Percentiles rank a stretch among this genome's conserved stretches.
phyloP scores from a whole-genome alignment of 1,284 basidiomycete genomes.

The Papiliotrema flavescens region DNA sequence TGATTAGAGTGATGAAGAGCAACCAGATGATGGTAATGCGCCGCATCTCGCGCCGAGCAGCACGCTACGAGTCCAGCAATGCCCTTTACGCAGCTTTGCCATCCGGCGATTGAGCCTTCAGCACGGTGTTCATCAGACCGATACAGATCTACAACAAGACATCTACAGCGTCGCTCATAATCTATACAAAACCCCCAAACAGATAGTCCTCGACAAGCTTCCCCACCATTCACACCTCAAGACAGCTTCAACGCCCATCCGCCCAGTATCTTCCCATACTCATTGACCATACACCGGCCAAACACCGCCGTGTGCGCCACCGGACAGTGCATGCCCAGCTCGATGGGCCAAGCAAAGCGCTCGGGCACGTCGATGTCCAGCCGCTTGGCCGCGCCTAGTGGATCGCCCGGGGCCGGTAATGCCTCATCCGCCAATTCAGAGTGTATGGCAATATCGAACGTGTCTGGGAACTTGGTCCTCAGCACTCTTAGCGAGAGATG shows the following conservation, averaged over 20 bases:
- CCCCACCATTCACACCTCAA: no score
- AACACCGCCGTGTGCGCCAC: conserved; percentile 40
- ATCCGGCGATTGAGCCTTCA: no score
- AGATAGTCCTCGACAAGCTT: no score
- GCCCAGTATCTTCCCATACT: conserved; percentile 30
- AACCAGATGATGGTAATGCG: no score
- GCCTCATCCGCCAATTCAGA: conserved; percentile 36
- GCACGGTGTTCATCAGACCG: no score
- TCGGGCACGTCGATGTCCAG: conserved; percentile 34
- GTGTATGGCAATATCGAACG: conserved; percentile 33
- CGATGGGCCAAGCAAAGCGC: conserved; percentile 45
- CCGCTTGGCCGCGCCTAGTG: conserved; percentile 30
- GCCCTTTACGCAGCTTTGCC: no score
- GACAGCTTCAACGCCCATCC: conserved; percentile 22
- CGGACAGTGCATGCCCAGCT: conserved; percentile 42
- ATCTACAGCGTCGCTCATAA: neutral
- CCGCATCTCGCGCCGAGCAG: no score
- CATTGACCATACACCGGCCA: conserved; percentile 37
- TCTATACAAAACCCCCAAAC: neutral
- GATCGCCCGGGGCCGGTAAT: conserved; percentile 33
- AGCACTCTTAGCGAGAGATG: conserved; percentile 31
- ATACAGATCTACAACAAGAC: no score
- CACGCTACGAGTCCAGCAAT: no score
- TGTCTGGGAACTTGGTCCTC: conserved; percentile 29
- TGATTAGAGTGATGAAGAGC: no score